Base-by-base conservation (phyloP, 495 filamentous ascomycete genomes). In the Hypoxylon fragiforme region DNA sequence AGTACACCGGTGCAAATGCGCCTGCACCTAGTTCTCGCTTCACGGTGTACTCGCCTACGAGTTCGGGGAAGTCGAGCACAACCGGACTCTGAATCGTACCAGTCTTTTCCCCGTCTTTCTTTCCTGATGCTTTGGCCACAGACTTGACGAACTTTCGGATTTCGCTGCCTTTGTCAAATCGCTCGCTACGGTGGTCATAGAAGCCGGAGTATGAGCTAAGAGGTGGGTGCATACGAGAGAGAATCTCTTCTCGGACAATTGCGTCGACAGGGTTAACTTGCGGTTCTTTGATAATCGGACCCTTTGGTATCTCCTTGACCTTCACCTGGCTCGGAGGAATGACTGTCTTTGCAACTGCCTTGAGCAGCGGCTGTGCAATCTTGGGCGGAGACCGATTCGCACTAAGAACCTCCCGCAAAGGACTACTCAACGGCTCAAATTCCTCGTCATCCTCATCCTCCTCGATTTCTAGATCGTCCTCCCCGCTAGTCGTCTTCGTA, bases 1-100 rank as follows among this genome's bases (percentile, higher is more conserved):
- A 79, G 68, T 97, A 97, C 5, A 98, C 95, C 0, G 94, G 91
- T 5, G 91, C 94, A 70, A 91, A 97, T 2, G 95, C 92, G 18
- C 94, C 94, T 14, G 90, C 86, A 7, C 94, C 94, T 6, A 98
- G 83, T 63, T 96, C 91, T n/a, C 86, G 83, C 55, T 85, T 87
- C 49, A 98, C 71, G 7, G 85, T 85, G 70, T 96, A 97, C 3
- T 75, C 70, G 4, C 79, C 73, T 12, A 79, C 69, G 13, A 72
- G 68, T 21, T 80, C 84, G 0, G 83, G 78, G 49, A 97, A 89
- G 34, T 83, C 72, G 12, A 98, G 77, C 20, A 80, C 77, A 1
- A 87, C 88, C 0, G 84, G 76, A 28, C 77, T 64, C 13, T 79
- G 70, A 12, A 86, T 54, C 40, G 73, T 75, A 5, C 69, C 68